Conservation (phyloP, 495 filamentous ascomycete species). For the Neurospora sp. region DNA sequence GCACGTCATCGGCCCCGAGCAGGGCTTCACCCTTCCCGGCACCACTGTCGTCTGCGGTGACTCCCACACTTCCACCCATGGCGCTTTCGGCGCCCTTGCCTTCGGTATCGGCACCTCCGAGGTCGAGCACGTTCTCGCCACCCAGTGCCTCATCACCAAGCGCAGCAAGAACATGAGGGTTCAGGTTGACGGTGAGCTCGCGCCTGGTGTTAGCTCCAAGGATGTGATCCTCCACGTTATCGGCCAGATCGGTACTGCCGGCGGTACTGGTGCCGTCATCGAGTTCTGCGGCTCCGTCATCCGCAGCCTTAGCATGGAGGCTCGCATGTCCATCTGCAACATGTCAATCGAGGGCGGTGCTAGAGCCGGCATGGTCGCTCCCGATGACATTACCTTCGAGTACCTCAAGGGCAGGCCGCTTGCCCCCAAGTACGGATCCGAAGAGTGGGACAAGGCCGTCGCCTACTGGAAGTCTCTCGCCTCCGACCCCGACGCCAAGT, state of each 20-base stretch:
- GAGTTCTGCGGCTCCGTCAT: slow-evolving; percentile 96
- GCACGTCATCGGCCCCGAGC: slow-evolving; percentile 97
- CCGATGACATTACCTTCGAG: slow-evolving; percentile 86
- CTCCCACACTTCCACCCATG: slow-evolving; percentile 95
- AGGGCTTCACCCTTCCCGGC: slow-evolving; percentile 95
- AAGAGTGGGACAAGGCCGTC: slow-evolving; percentile 83
- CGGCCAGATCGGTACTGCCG: slow-evolving; percentile 88
- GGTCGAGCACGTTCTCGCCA: slow-evolving; percentile 96
- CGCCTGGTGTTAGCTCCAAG: slow-evolving; percentile 91
- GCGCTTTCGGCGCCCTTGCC: slow-evolving; percentile 88
- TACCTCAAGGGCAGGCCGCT: slow-evolving; percentile 87
- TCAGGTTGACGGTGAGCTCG: slow-evolving; percentile 82
- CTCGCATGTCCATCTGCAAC: slow-evolving; percentile 98
- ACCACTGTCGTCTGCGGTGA: slow-evolving; percentile 97
- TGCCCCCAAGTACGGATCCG: slow-evolving; percentile 69
- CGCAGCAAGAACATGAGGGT: slow-evolving; percentile 98
- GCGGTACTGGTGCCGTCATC: slow-evolving; percentile 88
- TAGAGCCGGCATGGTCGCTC: slow-evolving; percentile 91
- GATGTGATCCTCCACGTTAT: slow-evolving; percentile 93
- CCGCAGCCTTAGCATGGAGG: slow-evolving; percentile 83
- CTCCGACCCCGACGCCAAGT: slow-evolving; percentile 77
- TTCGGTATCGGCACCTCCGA: slow-evolving; percentile 98
- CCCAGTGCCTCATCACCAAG: slow-evolving; percentile 87
- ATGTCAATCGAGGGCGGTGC: slow-evolving; percentile 99
- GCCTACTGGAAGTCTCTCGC: slow-evolving; percentile 82